phyloP scores from a whole-genome alignment of 768 basidiomycete species.

The Boletellus sp. region DNA sequence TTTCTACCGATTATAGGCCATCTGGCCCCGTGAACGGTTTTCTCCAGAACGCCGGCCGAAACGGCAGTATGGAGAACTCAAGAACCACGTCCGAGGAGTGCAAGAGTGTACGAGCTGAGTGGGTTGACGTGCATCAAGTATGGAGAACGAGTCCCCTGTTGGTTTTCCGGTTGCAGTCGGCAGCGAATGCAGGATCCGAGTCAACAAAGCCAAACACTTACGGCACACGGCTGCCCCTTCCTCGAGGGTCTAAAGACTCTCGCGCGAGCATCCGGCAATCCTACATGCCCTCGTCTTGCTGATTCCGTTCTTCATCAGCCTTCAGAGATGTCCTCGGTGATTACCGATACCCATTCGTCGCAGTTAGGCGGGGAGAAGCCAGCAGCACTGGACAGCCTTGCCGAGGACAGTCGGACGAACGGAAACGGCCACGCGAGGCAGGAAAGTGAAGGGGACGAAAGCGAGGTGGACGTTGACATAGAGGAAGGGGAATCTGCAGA shows the following conservation, averaged over 20 bases:
- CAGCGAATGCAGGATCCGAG: too few relatives aligned
- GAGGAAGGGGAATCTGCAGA: constrained; percentile 6
- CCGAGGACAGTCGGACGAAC: constrained; percentile 10
- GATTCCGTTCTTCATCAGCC: neutral
- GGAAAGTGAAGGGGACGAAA: constrained; percentile 1
- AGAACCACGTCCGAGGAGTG: too few relatives aligned
- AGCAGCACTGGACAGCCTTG: neutral
- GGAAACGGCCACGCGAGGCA: constrained; percentile 14
- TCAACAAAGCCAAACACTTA: constrained; percentile 18
- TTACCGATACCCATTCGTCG: neutral
- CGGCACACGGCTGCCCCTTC: too few relatives aligned
- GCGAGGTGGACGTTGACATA: constrained; percentile 3
- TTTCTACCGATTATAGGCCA: too few relatives aligned
- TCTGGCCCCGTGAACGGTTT: too few relatives aligned
- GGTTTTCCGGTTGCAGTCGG: too few relatives aligned
- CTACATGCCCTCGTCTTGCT: constrained; percentile 8
- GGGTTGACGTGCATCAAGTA: too few relatives aligned
- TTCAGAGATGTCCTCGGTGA: constrained; percentile 10
- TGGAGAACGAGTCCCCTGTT: too few relatives aligned
- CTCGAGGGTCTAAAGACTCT: neutral
- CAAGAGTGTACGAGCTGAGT: too few relatives aligned
- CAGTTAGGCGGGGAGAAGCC: constrained; percentile 1
- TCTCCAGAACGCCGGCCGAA: too few relatives aligned
- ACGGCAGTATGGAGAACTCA: too few relatives aligned
- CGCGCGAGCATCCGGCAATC: neutral